Base-by-base conservation (phyloP, 2,329 filamentous ascomycete genomes). In the Cladobotryum mycophilum region DNA sequence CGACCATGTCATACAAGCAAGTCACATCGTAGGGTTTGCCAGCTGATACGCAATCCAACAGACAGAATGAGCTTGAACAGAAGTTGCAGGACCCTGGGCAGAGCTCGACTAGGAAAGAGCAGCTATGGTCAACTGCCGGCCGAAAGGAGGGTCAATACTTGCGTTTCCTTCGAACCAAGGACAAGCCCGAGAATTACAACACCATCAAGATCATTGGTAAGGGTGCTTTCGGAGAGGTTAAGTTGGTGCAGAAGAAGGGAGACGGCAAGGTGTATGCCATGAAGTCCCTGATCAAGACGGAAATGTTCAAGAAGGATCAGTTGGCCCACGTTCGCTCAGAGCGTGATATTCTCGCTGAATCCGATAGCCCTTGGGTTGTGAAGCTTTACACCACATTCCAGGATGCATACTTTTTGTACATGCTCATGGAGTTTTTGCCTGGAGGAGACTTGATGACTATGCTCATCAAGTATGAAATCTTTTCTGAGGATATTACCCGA, bases 281-380 rank as follows among this genome's bases (percentile, higher is more conserved):
- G 77, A 99, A 99, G 76, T 97, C 92, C 42, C 78, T 99, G 59
- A 89, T 99, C 70, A 99, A 99, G 78, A 90, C 89, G 45, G 93
- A 99, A 71, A 99, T 99, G 93, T 96, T 96, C 76, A 96, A 96
- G 75, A 96, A 96, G 72, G 93, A 99, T 66, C 93, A 99, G 70
- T 76, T 99, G 54, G 93, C 93, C 15, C 93, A 99, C 72, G 93
- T 99, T 54, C 90, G 95, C 57, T 91, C 93, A 48, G 93, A 99
- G 74, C 85, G 93, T 78, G 93, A 99, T 68, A 97, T 99, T 60
- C 76, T 99, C 56, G 93, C 93, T 55, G 95, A 99, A 69, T 95
- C 92, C n/a, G 93, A 99, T 78, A 97, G 93, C 66, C 92, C 93
- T 5, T 99, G 93, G 93, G 89, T 99, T 14, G 93, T 99, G 62